Base-by-base conservation (phyloP, 1,284 basidiomycete genomes). In the Marasmius tenuissimus region DNA sequence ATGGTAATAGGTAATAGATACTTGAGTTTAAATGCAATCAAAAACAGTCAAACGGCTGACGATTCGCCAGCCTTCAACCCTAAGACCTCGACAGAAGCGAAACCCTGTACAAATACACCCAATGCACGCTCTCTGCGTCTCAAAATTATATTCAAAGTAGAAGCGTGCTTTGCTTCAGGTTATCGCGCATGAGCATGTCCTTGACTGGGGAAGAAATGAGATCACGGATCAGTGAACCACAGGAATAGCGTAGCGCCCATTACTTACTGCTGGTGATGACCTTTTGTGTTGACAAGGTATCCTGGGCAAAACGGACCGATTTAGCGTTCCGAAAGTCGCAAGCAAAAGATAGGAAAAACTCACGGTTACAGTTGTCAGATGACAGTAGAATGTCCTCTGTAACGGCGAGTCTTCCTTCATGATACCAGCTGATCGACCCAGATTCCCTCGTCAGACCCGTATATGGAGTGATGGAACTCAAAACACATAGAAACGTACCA, bases 331-430 rank as follows among this genome's bases (percentile, higher is more conserved):
- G 22, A 35, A 56, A 56, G 45, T 57, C 39, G 37, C 64, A 45
- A 45, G 38, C 61, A 62, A 62, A 62, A 52, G 48, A 61, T 20
- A 42, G 64, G 47, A 12, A 34, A n/a, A n/a, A 37, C 87, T 65
- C 64, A 91, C 89, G 61, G 85, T 89, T 16, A 89, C 89, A 10
- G 85, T 83, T 2, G 89, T 92, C 64, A 89, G 81, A 73, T 91
- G 88, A 66, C 82, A 87, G 68, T 88, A 90, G 68, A 88, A 88
- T 2, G 78, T 76, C 48, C 88, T 79, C 16, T 77, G 74, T 45
- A 80, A 73, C 3, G 81, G 80, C 0, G 87, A 87, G 58, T 83
- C 76, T 53, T 87, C 83, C 63, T 82, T 82, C 68, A 85, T 76
- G 58, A 90, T 81, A 11, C 72, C 73, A 52, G 80, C 85, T 73